These are phyloP conservation scores for Cynara cardunculus DNA, from an alignment of 129 eudicot genomes.

Conservation along the genomic window DNA sequence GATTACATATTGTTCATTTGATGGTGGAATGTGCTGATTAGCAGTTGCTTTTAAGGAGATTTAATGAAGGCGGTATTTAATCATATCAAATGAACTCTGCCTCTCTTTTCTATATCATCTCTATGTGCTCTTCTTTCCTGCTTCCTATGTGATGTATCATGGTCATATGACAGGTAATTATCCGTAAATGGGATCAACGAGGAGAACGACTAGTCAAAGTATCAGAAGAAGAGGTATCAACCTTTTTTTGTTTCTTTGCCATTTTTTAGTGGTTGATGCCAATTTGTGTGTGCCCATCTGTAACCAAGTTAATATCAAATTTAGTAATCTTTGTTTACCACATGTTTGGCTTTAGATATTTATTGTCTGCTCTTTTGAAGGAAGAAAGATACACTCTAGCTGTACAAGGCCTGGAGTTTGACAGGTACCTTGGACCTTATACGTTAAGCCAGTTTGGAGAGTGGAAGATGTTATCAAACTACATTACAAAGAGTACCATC, in stretches of 20 bases:
- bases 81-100: neutral
- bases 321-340: neutral
- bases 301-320: neutral
- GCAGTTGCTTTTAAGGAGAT: neutral
- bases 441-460: slow-evolving; percentile 59
- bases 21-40: neutral
- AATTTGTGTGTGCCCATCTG: neutral
- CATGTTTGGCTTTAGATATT: neutral
- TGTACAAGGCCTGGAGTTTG: slow-evolving; percentile 72
- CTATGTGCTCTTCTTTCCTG: neutral
- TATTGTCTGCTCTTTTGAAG: slow-evolving; percentile 31
- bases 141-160: neutral
- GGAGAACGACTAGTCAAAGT: slow-evolving; percentile 72
- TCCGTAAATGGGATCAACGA: slow-evolving; percentile 67
- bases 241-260: neutral
- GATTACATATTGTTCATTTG: neutral
- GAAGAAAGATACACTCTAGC: slow-evolving; percentile 79
- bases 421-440: slow-evolving; percentile 81
- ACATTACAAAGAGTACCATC: slow-evolving; percentile 62
- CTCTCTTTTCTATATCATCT: neutral
- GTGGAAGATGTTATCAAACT: slow-evolving; percentile 75
- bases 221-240: slow-evolving; percentile 71
- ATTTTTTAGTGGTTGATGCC: neutral
- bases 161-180: slow-evolving; percentile 51
- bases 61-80: neutral